A percentile compares a stretch with the other conserved stretches of the same genome.
phyloP scores from a whole-genome alignment of 495 filamentous ascomycete species.

The Staphylotrichum tortipilum region DNA sequence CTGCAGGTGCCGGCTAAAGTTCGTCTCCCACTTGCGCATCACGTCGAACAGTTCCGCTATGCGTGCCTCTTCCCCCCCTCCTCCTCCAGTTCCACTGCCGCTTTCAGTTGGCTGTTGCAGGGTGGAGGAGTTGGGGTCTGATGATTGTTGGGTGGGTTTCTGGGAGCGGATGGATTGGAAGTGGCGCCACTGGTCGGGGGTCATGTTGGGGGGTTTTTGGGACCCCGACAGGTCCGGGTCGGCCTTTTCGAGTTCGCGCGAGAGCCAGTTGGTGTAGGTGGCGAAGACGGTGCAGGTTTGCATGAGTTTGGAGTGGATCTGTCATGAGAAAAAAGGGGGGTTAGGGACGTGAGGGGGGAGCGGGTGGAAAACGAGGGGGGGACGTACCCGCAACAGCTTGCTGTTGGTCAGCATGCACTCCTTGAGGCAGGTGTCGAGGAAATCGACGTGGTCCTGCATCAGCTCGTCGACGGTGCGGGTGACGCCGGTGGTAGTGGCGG shows the following conservation, averaged over 20 bases:
- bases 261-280: conserved; percentile 70
- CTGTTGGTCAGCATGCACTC: conserved; percentile 98
- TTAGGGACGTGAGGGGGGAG: background rate
- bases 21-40: conserved; percentile 78
- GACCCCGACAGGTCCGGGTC: conserved; percentile 62
- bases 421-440: conserved; percentile 93
- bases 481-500: conserved; percentile 17
- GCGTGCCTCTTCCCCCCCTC: conserved; percentile 26
- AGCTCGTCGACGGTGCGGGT: conserved; percentile 91
- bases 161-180: conserved; percentile 34
- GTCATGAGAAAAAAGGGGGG: background rate
- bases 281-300: conserved; percentile 89
- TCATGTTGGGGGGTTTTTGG: conserved; percentile 44
- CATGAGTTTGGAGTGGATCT: conserved; percentile 96
- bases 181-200: conserved; percentile 43
- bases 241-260: conserved; percentile 65
- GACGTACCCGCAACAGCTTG: conserved; percentile 74
- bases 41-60: conserved; percentile 75
- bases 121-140: conserved; percentile 4
- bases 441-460: conserved; percentile 99
- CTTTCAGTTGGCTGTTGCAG: background rate
- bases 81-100: background rate
- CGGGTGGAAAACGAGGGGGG: background rate
- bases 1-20: conserved; percentile 83
- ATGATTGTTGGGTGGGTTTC: conserved; percentile 7